Base-by-base conservation (phyloP, 345 rosid species). In the Boechera stricta region DNA sequence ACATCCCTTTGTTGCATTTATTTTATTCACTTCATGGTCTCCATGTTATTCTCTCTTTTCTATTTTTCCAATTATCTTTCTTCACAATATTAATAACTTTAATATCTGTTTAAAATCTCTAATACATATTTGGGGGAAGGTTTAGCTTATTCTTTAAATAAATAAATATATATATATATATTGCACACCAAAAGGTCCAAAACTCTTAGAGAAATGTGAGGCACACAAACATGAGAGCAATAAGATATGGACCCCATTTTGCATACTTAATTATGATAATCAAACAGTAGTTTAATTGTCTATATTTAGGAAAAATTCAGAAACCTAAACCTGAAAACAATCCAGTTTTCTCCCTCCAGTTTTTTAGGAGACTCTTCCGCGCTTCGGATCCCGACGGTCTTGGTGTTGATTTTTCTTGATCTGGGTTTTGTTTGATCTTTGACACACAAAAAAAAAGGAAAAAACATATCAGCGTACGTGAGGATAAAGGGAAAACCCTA, bases 301-400 rank as follows among this genome's bases (percentile, higher is more conserved):
- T 78, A 78, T 78, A 78, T 78, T 78, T 51, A 78, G 69, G 69
- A 72, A 69, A 78, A 66, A 51, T 58, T 66, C 49, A 59, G 56
- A 72, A 72, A 78, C 69, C 77, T 66, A 66, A 66, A 41, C 77
- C 77, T 66, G 73, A 78, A 78, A 26, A 56, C 63, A 62, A 29
- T 57, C 55, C 44, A 68, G 58, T 67, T 75, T 67, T 75, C 60
- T 75, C 61, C 73, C 15, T 66, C 64, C 77, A 69, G 0, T 42
- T 72, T 57, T 57, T 5, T 65, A 53, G 72, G 59, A 53, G 68
- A 31, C 69, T 68, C 74, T 68, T 75, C 62, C 24, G 53, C 35
- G 67, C 54, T 62, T 70, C 28, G 51, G 24, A 70, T 77, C 75
- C 28, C 38, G 16, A 71, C 68, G 41, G 73, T 31, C 65, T 72